A percentile compares a stretch with the other conserved stretches of the same genome.
Evolutionary conservation across 345 rosid genomes (phyloP).

Genomic region (Hevea brasiliensis): DNA sequence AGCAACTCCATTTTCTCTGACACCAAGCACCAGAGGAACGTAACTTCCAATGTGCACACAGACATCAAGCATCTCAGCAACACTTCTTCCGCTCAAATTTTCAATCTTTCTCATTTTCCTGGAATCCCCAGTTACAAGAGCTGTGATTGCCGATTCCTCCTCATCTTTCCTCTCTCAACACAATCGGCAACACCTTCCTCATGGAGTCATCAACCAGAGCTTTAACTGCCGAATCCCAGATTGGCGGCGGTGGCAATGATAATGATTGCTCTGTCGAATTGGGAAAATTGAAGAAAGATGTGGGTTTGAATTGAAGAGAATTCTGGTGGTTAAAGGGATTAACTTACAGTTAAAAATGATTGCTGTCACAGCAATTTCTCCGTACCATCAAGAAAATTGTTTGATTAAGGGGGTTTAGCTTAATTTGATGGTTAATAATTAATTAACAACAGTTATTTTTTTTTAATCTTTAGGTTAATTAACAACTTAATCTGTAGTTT

Average conservation of each 20-base stretch:
- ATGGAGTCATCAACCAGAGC: conserved; percentile 48
- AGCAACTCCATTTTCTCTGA: conserved; percentile 47
- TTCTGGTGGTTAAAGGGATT: too few relatives aligned
- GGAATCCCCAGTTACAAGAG: conserved; percentile 60
- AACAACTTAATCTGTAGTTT: too few relatives aligned
- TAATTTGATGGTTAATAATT: too few relatives aligned
- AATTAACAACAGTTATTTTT: too few relatives aligned
- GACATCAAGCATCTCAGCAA: conserved; percentile 46
- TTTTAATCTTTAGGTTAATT: too few relatives aligned
- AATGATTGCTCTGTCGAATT: not conserved
- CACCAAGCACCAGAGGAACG: conserved; percentile 57
- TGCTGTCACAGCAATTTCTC: too few relatives aligned
- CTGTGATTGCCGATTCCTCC: conserved; percentile 72
- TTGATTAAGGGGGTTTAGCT: too few relatives aligned
- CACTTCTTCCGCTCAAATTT: conserved; percentile 15
- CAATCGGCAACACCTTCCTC: conserved; percentile 43
- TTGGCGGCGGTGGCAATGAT: conserved; percentile 14
- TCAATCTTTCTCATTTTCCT: conserved; percentile 37
- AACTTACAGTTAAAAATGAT: too few relatives aligned
- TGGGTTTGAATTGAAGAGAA: conserved; percentile 51
- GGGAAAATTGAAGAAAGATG: conserved; percentile 38
- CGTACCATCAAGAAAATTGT: too few relatives aligned
- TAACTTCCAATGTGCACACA: conserved; percentile 59
- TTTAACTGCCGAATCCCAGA: conserved; percentile 41
- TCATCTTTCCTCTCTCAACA: conserved; percentile 35